Percentiles rank a stretch among this genome's conserved stretches.
phyloP scores from a whole-genome alignment of 1,284 basidiomycete species.

The Papiliotrema fonsecae region DNA sequence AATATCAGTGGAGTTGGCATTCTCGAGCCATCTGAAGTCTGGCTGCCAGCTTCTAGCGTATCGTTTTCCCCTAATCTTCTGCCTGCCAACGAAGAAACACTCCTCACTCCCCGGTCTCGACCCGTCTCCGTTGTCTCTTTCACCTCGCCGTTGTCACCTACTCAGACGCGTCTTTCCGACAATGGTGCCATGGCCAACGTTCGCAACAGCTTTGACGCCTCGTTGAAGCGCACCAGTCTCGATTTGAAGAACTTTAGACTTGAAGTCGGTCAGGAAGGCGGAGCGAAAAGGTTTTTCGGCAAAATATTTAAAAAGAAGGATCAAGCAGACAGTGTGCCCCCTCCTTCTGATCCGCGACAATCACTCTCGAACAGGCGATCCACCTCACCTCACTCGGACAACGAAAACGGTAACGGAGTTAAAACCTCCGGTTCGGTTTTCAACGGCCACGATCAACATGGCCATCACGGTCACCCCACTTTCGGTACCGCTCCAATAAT shows the following conservation, averaged over 20 bases:
- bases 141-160: slow-evolving; percentile 30
- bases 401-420: neutral
- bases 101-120: slow-evolving; percentile 7
- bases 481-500: slow-evolving; percentile 42
- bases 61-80: slow-evolving; percentile 4
- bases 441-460: neutral
- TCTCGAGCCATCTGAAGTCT: slow-evolving; percentile 78
- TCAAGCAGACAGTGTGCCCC: slow-evolving; percentile 3
- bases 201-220: slow-evolving; percentile 1
- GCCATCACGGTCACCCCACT: slow-evolving; percentile 18
- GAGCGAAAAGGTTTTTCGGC: slow-evolving; percentile 62
- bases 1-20: slow-evolving; percentile 72
- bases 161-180: slow-evolving; percentile 20
- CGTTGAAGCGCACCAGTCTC: slow-evolving; percentile 13
- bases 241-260: slow-evolving; percentile 24
- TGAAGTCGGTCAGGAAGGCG: slow-evolving; percentile 17
- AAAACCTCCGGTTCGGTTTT: neutral
- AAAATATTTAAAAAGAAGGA: slow-evolving; percentile 66
- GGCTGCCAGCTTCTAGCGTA: slow-evolving; percentile 44
- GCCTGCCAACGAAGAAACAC: slow-evolving; percentile 10
- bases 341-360: slow-evolving; percentile 1
- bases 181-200: neutral
- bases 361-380: neutral
- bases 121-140: slow-evolving; percentile 33
- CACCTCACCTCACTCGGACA: neutral